Percentiles rank a stretch among this genome's conserved stretches.
Conservation (phyloP, 352 stramenopile genomes). For the Phytophthora uliginosa region DNA sequence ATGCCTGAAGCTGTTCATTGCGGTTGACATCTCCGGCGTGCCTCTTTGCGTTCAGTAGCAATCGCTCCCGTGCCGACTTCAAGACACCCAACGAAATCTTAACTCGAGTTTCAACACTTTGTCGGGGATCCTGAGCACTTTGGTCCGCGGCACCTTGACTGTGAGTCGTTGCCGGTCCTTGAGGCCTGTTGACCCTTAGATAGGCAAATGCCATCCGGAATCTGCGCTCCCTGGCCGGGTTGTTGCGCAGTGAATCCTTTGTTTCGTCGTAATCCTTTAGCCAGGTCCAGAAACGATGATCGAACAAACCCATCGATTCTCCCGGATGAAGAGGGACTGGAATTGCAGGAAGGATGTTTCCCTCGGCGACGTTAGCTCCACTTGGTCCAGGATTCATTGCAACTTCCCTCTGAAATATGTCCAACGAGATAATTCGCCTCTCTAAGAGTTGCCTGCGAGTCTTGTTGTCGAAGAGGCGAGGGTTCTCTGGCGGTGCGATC, state of each 20-base stretch:
- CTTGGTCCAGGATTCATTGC: neutral
- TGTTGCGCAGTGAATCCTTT: constrained; percentile 28
- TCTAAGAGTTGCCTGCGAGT: constrained; percentile 29
- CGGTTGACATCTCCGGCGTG: neutral
- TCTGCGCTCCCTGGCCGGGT: constrained; percentile 24
- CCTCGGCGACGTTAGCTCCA: neutral
- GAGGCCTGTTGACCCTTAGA: constrained; percentile 14
- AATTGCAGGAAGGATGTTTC: constrained; percentile 16
- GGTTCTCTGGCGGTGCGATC: constrained; percentile 15
- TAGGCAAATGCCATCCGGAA: constrained; percentile 40
- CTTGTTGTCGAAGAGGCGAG: constrained; percentile 13
- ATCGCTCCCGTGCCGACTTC: constrained; percentile 17
- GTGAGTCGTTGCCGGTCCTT: neutral
- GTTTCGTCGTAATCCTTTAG: constrained; percentile 23
- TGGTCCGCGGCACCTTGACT: neutral
- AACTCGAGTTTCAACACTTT: constrained; percentile 10
- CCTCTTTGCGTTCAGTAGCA: constrained; percentile 19
- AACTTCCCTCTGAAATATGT: constrained; percentile 25
- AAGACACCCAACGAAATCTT: constrained; percentile 20
- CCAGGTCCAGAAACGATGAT: constrained; percentile 41
- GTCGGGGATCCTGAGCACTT: neutral
- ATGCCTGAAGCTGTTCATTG: neutral
- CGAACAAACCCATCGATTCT: constrained; percentile 38
- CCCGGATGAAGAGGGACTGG: constrained; percentile 32
- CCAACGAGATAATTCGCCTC: constrained; percentile 29